Evolutionary conservation across 1,139 yeast species (phyloP).

Genomic region (Yamadazyma oceani): DNA sequence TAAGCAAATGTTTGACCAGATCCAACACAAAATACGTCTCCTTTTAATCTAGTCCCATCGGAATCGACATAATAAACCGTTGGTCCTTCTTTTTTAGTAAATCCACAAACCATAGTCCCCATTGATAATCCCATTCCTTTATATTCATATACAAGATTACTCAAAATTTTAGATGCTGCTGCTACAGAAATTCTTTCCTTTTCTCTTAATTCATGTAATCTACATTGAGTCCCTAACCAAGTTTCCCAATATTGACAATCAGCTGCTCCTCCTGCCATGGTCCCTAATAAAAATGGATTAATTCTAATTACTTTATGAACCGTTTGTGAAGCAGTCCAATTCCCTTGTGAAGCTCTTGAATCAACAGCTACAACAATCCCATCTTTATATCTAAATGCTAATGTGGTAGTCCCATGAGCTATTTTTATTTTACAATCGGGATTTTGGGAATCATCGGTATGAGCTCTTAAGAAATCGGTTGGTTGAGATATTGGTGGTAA

Average conservation of each 20-base stretch:
- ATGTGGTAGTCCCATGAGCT: conserved; percentile 98
- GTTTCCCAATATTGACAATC: conserved; percentile 99
- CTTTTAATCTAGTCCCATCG: conserved; percentile 94
- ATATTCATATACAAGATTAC: conserved; percentile 88
- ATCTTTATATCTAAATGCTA: conserved; percentile 93
- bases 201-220: conserved; percentile 90
- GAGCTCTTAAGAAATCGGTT: conserved; percentile 94
- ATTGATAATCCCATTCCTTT: conserved; percentile 98
- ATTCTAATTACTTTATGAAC: conserved; percentile 97
- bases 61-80: conserved; percentile 95
- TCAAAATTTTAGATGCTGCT: conserved; percentile 91
- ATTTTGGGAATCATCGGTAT: conserved; percentile 88
- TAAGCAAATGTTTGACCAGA: conserved; percentile 99
- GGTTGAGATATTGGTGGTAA: conserved; percentile 90
- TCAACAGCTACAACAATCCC: conserved; percentile 97
- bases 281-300: conserved; percentile 91
- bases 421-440: conserved; percentile 95
- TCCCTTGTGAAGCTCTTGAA: conserved; percentile 98
- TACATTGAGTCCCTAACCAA: conserved; percentile 96
- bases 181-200: conserved; percentile 95
- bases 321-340: conserved; percentile 97
- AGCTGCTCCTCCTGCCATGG: conserved; percentile 99
- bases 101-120: conserved; percentile 99
- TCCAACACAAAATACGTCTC: conserved; percentile 96
- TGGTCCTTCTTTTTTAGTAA: conserved; percentile 93